Percentiles rank a stretch among this genome's conserved stretches.
phyloP scores from a whole-genome alignment of 2,329 filamentous ascomycete species.

The Rhinocladiella similis region DNA sequence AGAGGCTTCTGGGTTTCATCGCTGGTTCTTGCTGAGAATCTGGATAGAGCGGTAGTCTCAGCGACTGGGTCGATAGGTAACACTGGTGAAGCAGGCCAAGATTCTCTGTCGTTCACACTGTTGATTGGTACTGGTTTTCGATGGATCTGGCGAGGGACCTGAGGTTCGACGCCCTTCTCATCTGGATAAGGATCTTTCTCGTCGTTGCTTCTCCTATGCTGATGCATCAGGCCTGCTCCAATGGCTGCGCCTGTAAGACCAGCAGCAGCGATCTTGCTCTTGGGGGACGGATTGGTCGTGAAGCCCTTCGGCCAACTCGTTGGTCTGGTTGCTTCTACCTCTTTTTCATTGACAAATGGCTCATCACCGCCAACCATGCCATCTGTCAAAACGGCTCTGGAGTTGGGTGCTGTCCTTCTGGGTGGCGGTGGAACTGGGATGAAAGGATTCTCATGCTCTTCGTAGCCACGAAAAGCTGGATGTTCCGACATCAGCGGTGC shows the following conservation, averaged over 20 bases:
- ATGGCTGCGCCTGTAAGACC: slow-evolving; percentile 23
- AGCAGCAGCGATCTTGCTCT: slow-evolving; percentile 13
- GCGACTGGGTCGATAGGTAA: slow-evolving; percentile 17
- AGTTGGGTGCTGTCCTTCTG: slow-evolving; percentile 23
- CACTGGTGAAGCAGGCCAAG: slow-evolving; percentile 23
- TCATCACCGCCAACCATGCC: slow-evolving; percentile 16
- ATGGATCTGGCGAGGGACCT: slow-evolving; percentile 5
- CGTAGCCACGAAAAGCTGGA: slow-evolving; percentile 13
- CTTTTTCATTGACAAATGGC: slow-evolving; percentile 14
- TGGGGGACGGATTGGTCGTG: slow-evolving; percentile 2
- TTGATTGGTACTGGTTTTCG: slow-evolving; percentile 23
- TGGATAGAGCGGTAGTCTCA: background rate
- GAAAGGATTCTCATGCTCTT: slow-evolving; percentile 27
- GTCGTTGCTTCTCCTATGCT: slow-evolving; percentile 10
- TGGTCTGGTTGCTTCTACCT: background rate
- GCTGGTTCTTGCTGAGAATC: slow-evolving; percentile 5
- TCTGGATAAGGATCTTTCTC: slow-evolving; percentile 3
- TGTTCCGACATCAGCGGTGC: slow-evolving; percentile 27
- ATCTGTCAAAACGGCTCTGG: slow-evolving; percentile 21
- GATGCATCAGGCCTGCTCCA: slow-evolving; percentile 18
- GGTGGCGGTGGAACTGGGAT: slow-evolving; percentile 27
- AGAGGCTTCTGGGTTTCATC: slow-evolving; percentile 9
- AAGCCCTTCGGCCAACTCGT: slow-evolving; percentile 3
- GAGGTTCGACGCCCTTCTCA: background rate
- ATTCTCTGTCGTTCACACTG: slow-evolving; percentile 18